Base-by-base conservation (phyloP, 1,139 yeast genomes). In the Lodderomyces oxycetoniae region DNA sequence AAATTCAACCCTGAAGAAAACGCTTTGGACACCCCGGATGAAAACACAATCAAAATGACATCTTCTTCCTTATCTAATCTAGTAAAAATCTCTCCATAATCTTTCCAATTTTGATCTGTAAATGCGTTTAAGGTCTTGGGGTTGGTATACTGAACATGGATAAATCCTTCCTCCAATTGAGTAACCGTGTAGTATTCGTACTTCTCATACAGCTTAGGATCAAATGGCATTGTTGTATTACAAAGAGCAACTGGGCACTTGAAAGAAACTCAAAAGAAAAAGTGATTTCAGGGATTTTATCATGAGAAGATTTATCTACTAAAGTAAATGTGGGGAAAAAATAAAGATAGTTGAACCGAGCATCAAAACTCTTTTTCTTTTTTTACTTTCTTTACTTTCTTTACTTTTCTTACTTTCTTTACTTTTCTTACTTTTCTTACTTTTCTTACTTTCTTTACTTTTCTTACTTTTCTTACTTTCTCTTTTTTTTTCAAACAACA, bases 1-100 rank as follows among this genome's bases (percentile, higher is more conserved):
- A 83, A 56, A 48, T 84, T 82, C 42, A 84, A 63, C 0, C 94
- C 94, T 8, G 87, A 68, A 17, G 80, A 66, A 48, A 84, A 81
- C 1, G 80, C 66, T 30, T 55, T 59, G 14, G 83, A 83, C 1
- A 55, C 61, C 0, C 79, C 78, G 1, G 80, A 71, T 1, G 85
- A 61, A 4, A 84, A 67, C 34, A 68, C 48, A 28, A 82, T 74
- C 17, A 69, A 74, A 20, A 74, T 69, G 29, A 78, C 72, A 3
- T 54, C 57, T 6, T 67, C 61, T 12, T 71, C 71, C 3, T 45
- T 38, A 37, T 74, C 77, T 22, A 84, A 65, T 31, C 52, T 49
- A 21, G 55, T 54, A 40, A 84, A 66, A 12, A 81, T 61, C 10
- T 56, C 61, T 27, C 68, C 62, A 52, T 74, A 82, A 40, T 77